Evolutionary conservation across 2,329 filamentous ascomycete species (phyloP).

Genomic region (Cytospora piceae): DNA sequence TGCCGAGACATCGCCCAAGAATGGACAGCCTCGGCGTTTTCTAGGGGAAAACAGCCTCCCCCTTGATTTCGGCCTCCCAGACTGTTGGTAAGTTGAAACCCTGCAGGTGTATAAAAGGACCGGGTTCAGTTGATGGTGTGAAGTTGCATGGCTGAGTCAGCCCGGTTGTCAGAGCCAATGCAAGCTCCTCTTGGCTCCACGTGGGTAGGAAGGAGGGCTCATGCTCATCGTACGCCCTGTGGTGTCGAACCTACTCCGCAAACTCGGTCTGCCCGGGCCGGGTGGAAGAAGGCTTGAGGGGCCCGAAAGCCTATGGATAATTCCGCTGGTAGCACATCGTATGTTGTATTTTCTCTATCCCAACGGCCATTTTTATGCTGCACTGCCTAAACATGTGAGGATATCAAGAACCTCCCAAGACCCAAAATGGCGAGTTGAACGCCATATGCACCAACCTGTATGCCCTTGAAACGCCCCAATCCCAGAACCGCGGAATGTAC

Average conservation of each 20-base stretch:
- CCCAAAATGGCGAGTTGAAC: slow-evolving; percentile 27
- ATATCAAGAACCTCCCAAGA: slow-evolving; percentile 11
- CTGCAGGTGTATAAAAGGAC: background rate
- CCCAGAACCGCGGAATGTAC: slow-evolving; percentile 24
- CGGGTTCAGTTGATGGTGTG: background rate
- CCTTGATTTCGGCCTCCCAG: slow-evolving; percentile 13
- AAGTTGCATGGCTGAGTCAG: background rate
- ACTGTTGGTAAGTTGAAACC: slow-evolving; percentile 6
- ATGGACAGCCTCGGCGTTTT: background rate
- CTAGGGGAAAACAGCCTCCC: background rate
- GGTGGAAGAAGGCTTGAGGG: background rate
- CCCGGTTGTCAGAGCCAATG: background rate
- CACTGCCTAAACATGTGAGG: background rate
- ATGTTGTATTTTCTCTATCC: slow-evolving; percentile 3
- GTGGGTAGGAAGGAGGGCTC: background rate
- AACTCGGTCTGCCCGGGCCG: background rate
- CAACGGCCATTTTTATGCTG: background rate
- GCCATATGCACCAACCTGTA: slow-evolving; percentile 21
- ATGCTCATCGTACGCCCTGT: background rate
- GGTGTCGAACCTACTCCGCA: background rate
- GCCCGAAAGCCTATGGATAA: background rate
- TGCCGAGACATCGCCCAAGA: background rate
- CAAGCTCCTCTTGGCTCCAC: background rate
- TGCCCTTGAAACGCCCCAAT: slow-evolving; percentile 5
- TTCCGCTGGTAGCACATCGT: background rate